These are phyloP conservation scores for Clathrus columnatus DNA, from an alignment of 768 basidiomycete genomes.

Conservation along the genomic window DNA sequence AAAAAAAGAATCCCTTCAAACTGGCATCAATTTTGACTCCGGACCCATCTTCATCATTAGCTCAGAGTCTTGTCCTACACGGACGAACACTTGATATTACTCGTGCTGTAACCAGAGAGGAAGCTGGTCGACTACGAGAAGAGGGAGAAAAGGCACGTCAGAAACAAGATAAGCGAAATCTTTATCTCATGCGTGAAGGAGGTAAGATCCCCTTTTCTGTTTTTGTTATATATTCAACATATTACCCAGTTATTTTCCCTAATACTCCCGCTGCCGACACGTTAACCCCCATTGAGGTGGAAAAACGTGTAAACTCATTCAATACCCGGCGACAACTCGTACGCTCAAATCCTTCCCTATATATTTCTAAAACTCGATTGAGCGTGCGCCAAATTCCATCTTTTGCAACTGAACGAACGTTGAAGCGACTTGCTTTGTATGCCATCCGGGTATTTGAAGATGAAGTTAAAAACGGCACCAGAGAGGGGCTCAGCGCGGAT, in stretches of 20 bases:
- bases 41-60: constrained; percentile 82
- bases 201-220: constrained; percentile 39
- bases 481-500: constrained; percentile 58
- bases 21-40: constrained; percentile 85
- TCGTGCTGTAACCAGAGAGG: constrained; percentile 82
- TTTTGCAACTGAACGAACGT: constrained; percentile 80
- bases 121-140: constrained; percentile 82
- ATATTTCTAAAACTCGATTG: constrained; percentile 89
- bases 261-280: constrained; percentile 71
- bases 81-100: constrained; percentile 89
- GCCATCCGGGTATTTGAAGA: constrained; percentile 69
- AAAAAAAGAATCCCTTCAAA: constrained; percentile 76
- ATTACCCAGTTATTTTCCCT: constrained; percentile 70
- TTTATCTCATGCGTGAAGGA: constrained; percentile 94
- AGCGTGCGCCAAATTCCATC: constrained; percentile 89
- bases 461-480: constrained; percentile 57
- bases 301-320: constrained; percentile 78
- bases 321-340: constrained; percentile 77
- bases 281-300: constrained; percentile 67
- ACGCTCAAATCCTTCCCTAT: constrained; percentile 87
- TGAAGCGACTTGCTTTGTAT: constrained; percentile 82
- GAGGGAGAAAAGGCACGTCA: constrained; percentile 76
- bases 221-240: background rate
- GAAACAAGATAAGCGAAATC: constrained; percentile 90
- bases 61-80: constrained; percentile 77